Evolutionary conservation across 2,329 filamentous ascomycete genomes (phyloP).

Genomic region (Chaetomium globosum): DNA sequence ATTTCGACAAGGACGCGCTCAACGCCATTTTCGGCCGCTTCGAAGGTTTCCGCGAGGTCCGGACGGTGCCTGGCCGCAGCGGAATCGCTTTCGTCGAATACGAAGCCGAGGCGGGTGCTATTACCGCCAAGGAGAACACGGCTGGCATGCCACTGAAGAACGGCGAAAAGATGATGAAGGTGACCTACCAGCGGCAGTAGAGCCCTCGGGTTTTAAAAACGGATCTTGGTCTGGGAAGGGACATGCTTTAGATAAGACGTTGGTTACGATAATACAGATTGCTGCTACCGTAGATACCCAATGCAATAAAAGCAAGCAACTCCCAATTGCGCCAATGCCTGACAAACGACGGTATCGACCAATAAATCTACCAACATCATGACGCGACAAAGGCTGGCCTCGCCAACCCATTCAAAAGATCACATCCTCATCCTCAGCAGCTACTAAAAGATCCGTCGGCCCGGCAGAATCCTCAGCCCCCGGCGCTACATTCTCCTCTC

Average conservation of each 20-base stretch:
- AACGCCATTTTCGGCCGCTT: conserved; percentile 82
- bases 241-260: conserved; percentile 15
- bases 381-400: neutral
- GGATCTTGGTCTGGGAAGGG: neutral
- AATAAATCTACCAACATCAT: conserved; percentile 21
- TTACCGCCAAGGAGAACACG: conserved; percentile 90
- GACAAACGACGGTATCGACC: conserved; percentile 24
- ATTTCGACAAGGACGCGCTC: conserved; percentile 79
- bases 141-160: conserved; percentile 79
- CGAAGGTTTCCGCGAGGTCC: conserved; percentile 91
- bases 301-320: conserved; percentile 28
- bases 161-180: conserved; percentile 78
- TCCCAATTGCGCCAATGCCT: conserved; percentile 33
- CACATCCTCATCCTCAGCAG: conserved; percentile 79
- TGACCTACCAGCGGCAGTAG: conserved; percentile 93
- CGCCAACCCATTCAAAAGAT: conserved; percentile 64
- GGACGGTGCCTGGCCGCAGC: conserved; percentile 80
- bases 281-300: conserved; percentile 31
- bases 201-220: neutral
- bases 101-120: conserved; percentile 84
- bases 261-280: conserved; percentile 6
- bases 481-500: conserved; percentile 46
- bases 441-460: conserved; percentile 69
- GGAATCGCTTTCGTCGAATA: conserved; percentile 98
- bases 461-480: conserved; percentile 47